Conservation (phyloP, 768 basidiomycete genomes). For the Podaxis pistillaris region DNA sequence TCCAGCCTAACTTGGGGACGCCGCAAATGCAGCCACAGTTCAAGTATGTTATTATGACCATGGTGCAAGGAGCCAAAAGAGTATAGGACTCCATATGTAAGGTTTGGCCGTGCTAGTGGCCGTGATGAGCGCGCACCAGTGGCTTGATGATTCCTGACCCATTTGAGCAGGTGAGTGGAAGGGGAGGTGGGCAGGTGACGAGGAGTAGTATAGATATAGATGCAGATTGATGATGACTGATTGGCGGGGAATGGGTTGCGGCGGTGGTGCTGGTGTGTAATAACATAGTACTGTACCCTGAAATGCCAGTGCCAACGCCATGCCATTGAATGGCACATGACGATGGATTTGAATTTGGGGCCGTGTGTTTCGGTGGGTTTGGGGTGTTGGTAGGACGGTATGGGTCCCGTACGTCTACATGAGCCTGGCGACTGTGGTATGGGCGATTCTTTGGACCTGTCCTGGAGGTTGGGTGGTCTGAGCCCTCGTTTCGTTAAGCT, state of each 20-base stretch:
- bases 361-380: neutral
- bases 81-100: conserved; percentile 7
- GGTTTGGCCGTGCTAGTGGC: neutral
- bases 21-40: neutral
- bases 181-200: conserved; percentile 7
- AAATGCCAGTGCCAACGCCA: neutral
- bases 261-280: conserved; percentile 3
- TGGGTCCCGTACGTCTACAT: neutral
- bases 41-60: neutral
- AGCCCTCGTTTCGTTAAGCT: conserved; percentile 1
- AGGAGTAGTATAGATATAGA: neutral
- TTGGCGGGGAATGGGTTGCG: neutral
- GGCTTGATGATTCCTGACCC: neutral
- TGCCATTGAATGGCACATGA: neutral
- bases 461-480: neutral
- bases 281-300: neutral
- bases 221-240: conserved; percentile 7
- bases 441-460: neutral
- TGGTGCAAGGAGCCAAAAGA: neutral
- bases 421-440: neutral
- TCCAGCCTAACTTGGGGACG: neutral
- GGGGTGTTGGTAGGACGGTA: neutral
- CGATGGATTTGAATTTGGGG: neutral
- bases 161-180: neutral
- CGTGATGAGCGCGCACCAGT: neutral